These are phyloP conservation scores for Fraxinus excelsior DNA, from an alignment of 257 asterid genomes.

Conservation along the genomic window DNA sequence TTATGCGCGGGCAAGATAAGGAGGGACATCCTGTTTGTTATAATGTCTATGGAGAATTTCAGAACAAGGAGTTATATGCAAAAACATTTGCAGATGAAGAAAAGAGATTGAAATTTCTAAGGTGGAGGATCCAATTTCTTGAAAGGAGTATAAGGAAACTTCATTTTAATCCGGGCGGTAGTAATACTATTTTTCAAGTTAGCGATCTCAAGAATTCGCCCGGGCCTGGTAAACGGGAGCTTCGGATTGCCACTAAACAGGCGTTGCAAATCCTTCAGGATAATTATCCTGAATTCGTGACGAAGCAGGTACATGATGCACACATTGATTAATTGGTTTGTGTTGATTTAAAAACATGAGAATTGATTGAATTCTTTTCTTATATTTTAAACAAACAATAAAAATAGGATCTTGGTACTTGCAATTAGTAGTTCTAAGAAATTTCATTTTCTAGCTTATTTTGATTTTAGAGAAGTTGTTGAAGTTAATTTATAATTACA, in stretches of 20 bases:
- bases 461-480: background rate
- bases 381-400: background rate
- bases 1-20: slow-evolving; percentile 82
- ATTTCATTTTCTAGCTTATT: background rate
- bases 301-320: slow-evolving; percentile 59
- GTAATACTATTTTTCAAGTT: slow-evolving; percentile 71
- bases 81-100: slow-evolving; percentile 60
- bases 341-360: background rate
- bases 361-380: background rate
- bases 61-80: slow-evolving; percentile 61
- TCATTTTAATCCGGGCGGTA: slow-evolving; percentile 76
- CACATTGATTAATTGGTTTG: no score
- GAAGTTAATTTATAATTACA: background rate
- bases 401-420: slow-evolving; percentile 18
- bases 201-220: slow-evolving; percentile 93
- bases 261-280: slow-evolving; percentile 86
- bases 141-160: slow-evolving; percentile 69
- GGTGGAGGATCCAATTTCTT: slow-evolving; percentile 78
- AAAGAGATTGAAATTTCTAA: slow-evolving; percentile 49
- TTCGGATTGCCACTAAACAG: slow-evolving; percentile 77
- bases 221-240: slow-evolving; percentile 77
- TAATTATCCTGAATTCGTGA: slow-evolving; percentile 88
- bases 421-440: background rate
- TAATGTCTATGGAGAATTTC: slow-evolving; percentile 80
- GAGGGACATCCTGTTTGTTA: slow-evolving; percentile 77